Evolutionary conservation across 352 stramenopile genomes (phyloP), one percentile per base, ranked within the genome.

Genomic region (Globisporangium splendens): DNA sequence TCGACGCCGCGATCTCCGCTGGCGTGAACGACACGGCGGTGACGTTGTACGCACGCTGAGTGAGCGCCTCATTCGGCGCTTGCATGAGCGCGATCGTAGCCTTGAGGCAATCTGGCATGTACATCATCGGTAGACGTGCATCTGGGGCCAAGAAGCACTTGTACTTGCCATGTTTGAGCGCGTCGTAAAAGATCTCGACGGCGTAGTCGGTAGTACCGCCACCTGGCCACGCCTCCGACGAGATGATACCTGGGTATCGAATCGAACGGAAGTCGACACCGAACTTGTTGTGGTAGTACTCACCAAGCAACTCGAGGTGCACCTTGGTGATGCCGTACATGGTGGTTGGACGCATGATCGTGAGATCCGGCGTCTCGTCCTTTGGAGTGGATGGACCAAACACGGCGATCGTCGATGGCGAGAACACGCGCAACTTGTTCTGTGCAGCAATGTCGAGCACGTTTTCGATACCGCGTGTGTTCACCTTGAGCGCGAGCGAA

Each of bases 311-410:
- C 69, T 97, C 90, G 21, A 94, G 56, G 56, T 96, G 88, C 43
- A 97, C 77, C 60, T 97, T 97, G n/a, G 87, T 97, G 59, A 97
- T 90, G 50, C 91, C 91, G 48, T 93, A 93, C 81, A 97, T 95
- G 39, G 91, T 97, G 15, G 91, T 97, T 3, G 91, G 91, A 3
- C 89, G 83, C 88, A 96, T 96, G 65, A 97, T 84, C 5, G 86
- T 96, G 49, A 88, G 73, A 62, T 97, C 90, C 1, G 87, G 90
- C 8, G 90, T 96, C 12, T 80, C 74, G 50, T 93, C 82, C 50
- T 88, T 73, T 8, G 90, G 90, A 21, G 89, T 96, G 1, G 82
- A 84, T 1, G 90, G 90, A 1, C 90, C 90, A 53, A 96, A 97
- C 46, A 96, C 90, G 2, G 86, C 80, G 55, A 97, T 97, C 13